Conservation (phyloP, 176 grass and related monocot species). For the Saccharum officinarum region DNA sequence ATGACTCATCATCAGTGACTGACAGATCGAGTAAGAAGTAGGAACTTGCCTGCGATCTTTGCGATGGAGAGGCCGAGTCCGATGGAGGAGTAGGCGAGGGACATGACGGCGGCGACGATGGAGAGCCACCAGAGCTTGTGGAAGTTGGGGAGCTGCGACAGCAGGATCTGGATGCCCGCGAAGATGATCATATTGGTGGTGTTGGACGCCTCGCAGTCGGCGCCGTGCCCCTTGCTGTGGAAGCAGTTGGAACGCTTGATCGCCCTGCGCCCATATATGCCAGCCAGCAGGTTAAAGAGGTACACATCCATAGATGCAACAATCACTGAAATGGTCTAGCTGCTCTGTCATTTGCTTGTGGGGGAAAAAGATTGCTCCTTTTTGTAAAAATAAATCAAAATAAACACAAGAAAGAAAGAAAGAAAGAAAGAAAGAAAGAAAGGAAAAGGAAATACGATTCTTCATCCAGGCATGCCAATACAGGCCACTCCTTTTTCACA, state of each 20-base stretch:
- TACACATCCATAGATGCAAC: neutral
- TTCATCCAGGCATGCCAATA: neutral
- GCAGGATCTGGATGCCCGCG: slow-evolving; percentile 61
- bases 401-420: neutral
- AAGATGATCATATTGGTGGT: slow-evolving; percentile 80
- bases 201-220: slow-evolving; percentile 39
- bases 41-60: slow-evolving; percentile 59
- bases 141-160: slow-evolving; percentile 91
- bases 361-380: neutral
- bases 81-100: slow-evolving; percentile 72
- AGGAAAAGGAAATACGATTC: neutral
- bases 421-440: too few relatives aligned
- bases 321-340: too few relatives aligned
- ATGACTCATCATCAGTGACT: neutral
- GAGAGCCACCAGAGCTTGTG: slow-evolving; percentile 95
- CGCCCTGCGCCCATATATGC: slow-evolving; percentile 36
- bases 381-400: too few relatives aligned
- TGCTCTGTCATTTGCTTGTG: neutral
- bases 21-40: neutral
- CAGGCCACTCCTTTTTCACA: slow-evolving; percentile 31
- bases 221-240: slow-evolving; percentile 56
- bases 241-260: slow-evolving; percentile 79
- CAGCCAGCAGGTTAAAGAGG: too few relatives aligned
- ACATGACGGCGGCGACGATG: slow-evolving; percentile 88
- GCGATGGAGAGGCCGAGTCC: slow-evolving; percentile 86